A percentile compares a stretch with the other conserved stretches of the same genome.
These are phyloP conservation scores for Mycena venus DNA, from an alignment of 768 basidiomycete species.

Conservation along the genomic window DNA sequence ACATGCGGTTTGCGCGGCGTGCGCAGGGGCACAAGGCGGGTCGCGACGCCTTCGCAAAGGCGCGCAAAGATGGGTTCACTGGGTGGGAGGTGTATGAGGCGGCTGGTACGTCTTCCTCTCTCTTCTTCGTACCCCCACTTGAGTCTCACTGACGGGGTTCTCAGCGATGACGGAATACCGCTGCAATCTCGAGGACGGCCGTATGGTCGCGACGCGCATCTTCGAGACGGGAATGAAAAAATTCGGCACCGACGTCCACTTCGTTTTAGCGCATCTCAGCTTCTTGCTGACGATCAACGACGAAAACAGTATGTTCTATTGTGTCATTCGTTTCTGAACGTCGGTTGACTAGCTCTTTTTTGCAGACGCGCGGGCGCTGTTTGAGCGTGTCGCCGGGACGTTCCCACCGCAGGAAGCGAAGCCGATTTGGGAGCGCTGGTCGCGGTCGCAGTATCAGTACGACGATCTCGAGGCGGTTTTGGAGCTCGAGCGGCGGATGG, in stretches of 20 bases:
- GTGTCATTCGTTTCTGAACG: neutral
- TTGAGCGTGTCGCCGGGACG: conserved; percentile 87
- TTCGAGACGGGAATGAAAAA: conserved; percentile 93
- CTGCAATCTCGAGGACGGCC: conserved; percentile 75
- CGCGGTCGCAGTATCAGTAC: conserved; percentile 94
- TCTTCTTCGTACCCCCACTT: conserved; percentile 2
- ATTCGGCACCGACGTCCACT: conserved; percentile 87
- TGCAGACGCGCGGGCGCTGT: conserved; percentile 94
- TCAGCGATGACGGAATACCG: conserved; percentile 96
- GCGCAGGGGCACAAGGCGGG: conserved; percentile 89
- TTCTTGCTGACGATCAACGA: conserved; percentile 97
- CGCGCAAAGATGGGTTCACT: conserved; percentile 79
- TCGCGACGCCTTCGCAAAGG: conserved; percentile 83
- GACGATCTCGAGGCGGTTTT: conserved; percentile 91
- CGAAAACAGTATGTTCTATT: conserved; percentile 83
- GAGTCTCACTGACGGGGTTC: conserved; percentile 6
- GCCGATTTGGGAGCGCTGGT: conserved; percentile 96
- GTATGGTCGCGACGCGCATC: conserved; percentile 84
- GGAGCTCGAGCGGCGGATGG: conserved; percentile 90
- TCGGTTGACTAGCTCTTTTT: neutral
- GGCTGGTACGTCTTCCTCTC: conserved; percentile 72
- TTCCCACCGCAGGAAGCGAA: conserved; percentile 85
- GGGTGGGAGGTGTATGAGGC: conserved; percentile 97
- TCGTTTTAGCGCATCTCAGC: conserved; percentile 88
- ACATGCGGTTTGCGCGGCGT: conserved; percentile 92